Evolutionary conservation across 106 monocot species (phyloP).

Genomic region (Ottelia alismoides): DNA sequence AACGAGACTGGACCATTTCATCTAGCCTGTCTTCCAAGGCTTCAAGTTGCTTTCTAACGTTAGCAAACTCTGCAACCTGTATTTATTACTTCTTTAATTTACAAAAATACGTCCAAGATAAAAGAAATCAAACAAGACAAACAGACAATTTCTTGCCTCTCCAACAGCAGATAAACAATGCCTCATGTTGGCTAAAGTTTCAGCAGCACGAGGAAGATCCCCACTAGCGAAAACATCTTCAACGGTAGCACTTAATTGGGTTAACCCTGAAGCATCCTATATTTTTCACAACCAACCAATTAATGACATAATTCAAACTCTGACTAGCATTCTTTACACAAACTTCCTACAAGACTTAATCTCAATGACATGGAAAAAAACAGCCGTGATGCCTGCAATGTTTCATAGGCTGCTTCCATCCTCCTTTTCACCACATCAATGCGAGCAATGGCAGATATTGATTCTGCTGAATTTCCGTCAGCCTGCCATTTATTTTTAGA

Average conservation of each 20-base stretch:
- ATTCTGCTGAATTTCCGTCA: constrained; percentile 78
- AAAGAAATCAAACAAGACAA: not conserved
- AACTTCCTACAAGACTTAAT: not conserved
- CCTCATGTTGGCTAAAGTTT: constrained; percentile 96
- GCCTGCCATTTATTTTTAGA: constrained; percentile 30
- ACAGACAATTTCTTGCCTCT: constrained; percentile 42
- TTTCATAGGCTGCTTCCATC: constrained; percentile 94
- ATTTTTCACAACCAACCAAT: not conserved
- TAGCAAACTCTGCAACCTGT: constrained; percentile 99
- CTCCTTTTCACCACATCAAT: constrained; percentile 86
- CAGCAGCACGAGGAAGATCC: constrained; percentile 93
- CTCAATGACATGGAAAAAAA: too few relatives aligned
- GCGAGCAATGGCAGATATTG: constrained; percentile 69
- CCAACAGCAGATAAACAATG: constrained; percentile 98
- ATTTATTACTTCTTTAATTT: too few relatives aligned
- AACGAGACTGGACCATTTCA: constrained; percentile 91
- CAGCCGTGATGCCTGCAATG: constrained; percentile 60
- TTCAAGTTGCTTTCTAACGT: constrained; percentile 94
- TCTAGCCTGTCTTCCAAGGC: constrained; percentile 94
- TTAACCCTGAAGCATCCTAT: constrained; percentile 94
- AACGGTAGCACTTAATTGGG: constrained; percentile 89
- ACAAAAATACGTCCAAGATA: not conserved
- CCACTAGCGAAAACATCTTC: constrained; percentile 99
- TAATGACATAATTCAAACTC: not conserved
- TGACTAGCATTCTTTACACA: not conserved